phyloP scores from a whole-genome alignment of 306 rosid species.

The Acacia crassicarpa region DNA sequence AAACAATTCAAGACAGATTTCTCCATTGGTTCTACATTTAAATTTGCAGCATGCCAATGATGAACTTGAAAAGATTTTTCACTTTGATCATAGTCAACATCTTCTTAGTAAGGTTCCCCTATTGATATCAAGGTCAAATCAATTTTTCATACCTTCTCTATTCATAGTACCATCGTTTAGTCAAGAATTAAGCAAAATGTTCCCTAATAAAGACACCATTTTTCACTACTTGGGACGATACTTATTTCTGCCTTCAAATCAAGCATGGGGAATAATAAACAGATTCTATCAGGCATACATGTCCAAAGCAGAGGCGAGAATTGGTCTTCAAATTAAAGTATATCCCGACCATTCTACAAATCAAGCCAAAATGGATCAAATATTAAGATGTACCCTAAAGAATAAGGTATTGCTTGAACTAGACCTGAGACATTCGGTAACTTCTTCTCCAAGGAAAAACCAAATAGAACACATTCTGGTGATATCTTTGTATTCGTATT shows the following conservation, averaged over 20 bases:
- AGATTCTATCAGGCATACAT: slow-evolving; percentile 47
- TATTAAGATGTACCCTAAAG: too few species aligned
- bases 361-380: not conserved
- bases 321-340: slow-evolving; percentile 50
- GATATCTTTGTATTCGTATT: too few species aligned
- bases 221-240: slow-evolving; percentile 45
- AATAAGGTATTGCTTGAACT: too few species aligned
- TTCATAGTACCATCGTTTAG: not conserved
- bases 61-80: not conserved
- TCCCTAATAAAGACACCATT: slow-evolving; percentile 42
- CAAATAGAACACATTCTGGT: too few species aligned
- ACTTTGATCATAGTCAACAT: not conserved
- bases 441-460: too few species aligned
- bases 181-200: slow-evolving; percentile 31
- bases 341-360: not conserved
- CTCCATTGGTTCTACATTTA: not conserved
- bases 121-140: not conserved
- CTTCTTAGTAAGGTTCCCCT: not conserved
- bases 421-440: too few species aligned
- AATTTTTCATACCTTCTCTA: not conserved
- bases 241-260: slow-evolving; percentile 42
- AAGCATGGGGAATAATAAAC: slow-evolving; percentile 48
- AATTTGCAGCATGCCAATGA: not conserved
- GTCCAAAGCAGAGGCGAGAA: slow-evolving; percentile 42
- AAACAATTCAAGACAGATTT: not conserved